Percentiles rank a stretch among this genome's conserved stretches.
Evolutionary conservation across 2,329 filamentous ascomycete genomes (phyloP).

Genomic region (Orbilia quercus): DNA sequence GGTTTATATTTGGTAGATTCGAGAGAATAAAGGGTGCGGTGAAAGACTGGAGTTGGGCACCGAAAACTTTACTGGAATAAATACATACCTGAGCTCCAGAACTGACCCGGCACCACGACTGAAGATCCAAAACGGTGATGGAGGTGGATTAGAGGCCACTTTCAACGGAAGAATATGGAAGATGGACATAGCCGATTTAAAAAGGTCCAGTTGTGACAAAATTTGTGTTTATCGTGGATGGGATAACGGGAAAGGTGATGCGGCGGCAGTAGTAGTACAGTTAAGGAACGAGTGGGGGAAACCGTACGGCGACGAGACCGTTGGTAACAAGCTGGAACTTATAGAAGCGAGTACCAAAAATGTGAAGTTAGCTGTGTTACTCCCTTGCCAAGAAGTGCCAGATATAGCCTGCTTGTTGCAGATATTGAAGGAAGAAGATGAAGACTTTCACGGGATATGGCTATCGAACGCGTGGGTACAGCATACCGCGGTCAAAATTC

Average conservation of each 20-base stretch:
- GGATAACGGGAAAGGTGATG: neutral
- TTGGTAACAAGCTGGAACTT: neutral
- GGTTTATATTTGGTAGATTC: slow-evolving; percentile 1
- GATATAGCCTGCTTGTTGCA: neutral
- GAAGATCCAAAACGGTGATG: too few relatives aligned
- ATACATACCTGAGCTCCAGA: too few relatives aligned
- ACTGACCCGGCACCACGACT: too few relatives aligned
- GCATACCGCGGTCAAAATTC: neutral
- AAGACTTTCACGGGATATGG: slow-evolving; percentile 1
- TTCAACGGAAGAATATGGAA: too few relatives aligned
- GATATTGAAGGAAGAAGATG: neutral
- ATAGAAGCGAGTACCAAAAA: neutral
- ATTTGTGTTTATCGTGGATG: slow-evolving; percentile 1
- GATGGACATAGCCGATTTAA: too few relatives aligned
- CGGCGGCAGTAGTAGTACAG: slow-evolving; percentile 1
- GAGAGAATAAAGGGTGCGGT: neutral
- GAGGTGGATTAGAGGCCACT: too few relatives aligned
- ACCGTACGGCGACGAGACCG: neutral
- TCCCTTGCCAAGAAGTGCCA: neutral
- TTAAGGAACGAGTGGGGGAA: slow-evolving; percentile 2
- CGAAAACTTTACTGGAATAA: neutral
- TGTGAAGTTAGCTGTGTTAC: neutral
- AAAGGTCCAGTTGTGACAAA: neutral
- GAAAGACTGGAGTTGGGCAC: slow-evolving; percentile 1
- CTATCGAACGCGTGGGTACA: slow-evolving; percentile 1